These are phyloP conservation scores for Cucurbita pepo DNA, from an alignment of 306 rosid species.

Conservation along the genomic window DNA sequence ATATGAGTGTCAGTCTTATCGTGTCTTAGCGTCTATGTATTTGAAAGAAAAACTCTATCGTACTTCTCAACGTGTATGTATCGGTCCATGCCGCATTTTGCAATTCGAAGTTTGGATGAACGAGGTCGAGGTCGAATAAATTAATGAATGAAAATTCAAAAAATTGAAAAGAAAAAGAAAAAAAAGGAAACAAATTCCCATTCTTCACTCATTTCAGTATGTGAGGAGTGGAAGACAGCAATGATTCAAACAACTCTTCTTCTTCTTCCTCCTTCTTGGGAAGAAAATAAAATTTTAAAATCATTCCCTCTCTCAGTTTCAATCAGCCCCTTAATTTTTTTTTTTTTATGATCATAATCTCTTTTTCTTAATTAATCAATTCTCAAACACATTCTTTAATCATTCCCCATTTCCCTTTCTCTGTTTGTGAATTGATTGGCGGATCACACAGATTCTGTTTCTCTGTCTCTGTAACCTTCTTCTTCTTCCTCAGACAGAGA, in stretches of 20 bases:
- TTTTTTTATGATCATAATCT: background rate
- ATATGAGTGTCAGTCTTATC: no score
- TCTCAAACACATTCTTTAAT: background rate
- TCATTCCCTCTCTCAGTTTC: conserved; percentile 3
- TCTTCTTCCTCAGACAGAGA: background rate
- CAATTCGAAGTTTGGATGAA: no score
- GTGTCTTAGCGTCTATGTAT: no score
- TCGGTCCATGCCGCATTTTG: no score
- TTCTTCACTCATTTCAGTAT: background rate
- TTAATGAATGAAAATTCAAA: background rate
- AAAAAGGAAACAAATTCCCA: background rate
- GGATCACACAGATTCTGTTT: conserved; percentile 3
- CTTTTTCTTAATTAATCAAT: background rate
- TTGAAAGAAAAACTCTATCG: no score
- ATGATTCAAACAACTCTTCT: background rate
- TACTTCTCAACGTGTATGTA: no score
- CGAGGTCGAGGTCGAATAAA: background rate
- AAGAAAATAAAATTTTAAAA: background rate
- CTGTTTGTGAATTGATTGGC: background rate
- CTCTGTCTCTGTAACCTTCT: conserved; percentile 2
- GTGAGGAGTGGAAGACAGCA: conserved; percentile 8
- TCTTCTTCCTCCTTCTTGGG: background rate
- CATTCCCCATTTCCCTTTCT: background rate
- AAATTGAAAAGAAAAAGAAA: background rate
- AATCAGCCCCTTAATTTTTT: background rate